phyloP scores from a whole-genome alignment of 805 yeast genomes.

The Dipodascus geniculatus region DNA sequence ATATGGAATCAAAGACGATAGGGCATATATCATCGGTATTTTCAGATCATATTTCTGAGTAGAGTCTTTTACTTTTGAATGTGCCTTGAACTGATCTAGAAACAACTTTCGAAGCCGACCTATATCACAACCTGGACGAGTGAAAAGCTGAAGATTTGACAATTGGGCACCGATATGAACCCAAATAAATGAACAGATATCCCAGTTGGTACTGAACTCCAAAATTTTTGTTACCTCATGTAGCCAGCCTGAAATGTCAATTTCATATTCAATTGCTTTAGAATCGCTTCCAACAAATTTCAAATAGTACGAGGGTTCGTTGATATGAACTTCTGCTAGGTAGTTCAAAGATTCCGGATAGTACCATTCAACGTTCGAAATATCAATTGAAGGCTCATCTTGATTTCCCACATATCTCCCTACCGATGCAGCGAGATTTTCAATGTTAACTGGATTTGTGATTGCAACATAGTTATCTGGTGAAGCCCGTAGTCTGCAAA shows the following conservation, averaged over 20 bases:
- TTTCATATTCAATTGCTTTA: background rate
- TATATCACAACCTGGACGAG: slow-evolving; percentile 28
- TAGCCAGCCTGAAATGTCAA: background rate
- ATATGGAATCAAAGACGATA: slow-evolving; percentile 31
- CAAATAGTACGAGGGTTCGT: background rate
- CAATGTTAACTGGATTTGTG: slow-evolving; percentile 46
- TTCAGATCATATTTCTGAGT: background rate
- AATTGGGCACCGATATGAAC: slow-evolving; percentile 62
- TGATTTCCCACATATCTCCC: slow-evolving; percentile 30
- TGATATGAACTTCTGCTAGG: background rate
- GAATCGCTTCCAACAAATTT: background rate
- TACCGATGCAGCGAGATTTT: slow-evolving; percentile 50
- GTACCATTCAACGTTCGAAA: background rate
- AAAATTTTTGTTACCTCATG: slow-evolving; percentile 26
- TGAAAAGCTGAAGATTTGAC: slow-evolving; percentile 43
- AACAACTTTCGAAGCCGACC: slow-evolving; percentile 33
- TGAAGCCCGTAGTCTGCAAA: slow-evolving; percentile 44
- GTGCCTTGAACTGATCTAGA: slow-evolving; percentile 39
- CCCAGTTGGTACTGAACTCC: slow-evolving; percentile 48
- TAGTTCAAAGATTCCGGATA: background rate
- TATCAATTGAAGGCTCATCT: background rate
- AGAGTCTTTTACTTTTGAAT: background rate
- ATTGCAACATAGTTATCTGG: slow-evolving; percentile 35
- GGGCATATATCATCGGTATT: background rate
- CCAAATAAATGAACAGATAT: slow-evolving; percentile 47